Percentiles rank a stretch among this genome's conserved stretches.
These are phyloP conservation scores for Lepidium aucheri DNA, from an alignment of 345 rosid genomes.

Conservation along the genomic window DNA sequence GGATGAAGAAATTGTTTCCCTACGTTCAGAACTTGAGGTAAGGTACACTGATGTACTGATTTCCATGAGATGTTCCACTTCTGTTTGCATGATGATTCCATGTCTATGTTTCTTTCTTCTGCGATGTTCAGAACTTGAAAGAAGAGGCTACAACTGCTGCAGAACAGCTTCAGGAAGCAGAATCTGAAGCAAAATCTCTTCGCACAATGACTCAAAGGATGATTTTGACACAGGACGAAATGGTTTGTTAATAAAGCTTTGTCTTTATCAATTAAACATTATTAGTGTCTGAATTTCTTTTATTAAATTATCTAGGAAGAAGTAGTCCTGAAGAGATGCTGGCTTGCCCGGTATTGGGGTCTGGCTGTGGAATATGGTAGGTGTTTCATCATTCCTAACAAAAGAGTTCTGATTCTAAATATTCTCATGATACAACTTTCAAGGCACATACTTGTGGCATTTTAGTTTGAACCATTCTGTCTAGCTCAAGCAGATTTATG, in stretches of 20 bases:
- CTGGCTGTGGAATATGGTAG: conserved; percentile 89
- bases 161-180: conserved; percentile 76
- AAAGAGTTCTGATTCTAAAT: not conserved
- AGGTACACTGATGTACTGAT: conserved; percentile 21
- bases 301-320: conserved; percentile 59
- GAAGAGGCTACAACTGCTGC: conserved; percentile 53
- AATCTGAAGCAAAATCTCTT: conserved; percentile 78
- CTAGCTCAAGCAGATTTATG: too few species aligned
- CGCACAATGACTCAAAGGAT: conserved; percentile 90
- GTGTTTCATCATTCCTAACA: conserved; percentile 16
- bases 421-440: not conserved
- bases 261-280: conserved; percentile 4
- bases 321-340: conserved; percentile 97
- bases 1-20: conserved; percentile 64
- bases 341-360: conserved; percentile 99
- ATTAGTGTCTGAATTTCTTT: conserved; percentile 12
- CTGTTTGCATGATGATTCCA: conserved; percentile 14
- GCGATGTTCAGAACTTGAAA: conserved; percentile 53
- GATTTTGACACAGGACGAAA: conserved; percentile 86
- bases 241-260: conserved; percentile 45
- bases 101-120: not conserved
- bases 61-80: conserved; percentile 7
- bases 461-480: not conserved
- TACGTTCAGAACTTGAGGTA: conserved; percentile 82
- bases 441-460: not conserved